Percentiles rank a stretch among this genome's conserved stretches.
Evolutionary conservation across 768 basidiomycete genomes (phyloP).

Genomic region (Zangia roseola): DNA sequence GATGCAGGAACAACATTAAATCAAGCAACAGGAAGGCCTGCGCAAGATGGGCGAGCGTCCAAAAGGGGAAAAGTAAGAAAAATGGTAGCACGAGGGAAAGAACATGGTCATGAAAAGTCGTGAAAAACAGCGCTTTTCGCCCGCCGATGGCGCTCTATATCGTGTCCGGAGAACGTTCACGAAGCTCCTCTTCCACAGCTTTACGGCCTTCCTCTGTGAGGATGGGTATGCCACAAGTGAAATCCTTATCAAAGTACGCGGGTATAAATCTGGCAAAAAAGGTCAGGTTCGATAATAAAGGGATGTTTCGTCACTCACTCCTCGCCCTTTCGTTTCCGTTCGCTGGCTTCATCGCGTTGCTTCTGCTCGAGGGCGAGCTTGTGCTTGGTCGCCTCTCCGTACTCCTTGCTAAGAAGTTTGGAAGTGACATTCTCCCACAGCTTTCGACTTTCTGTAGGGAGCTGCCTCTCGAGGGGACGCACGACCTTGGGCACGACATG

Average conservation of each 20-base stretch:
- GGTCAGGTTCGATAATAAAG: not conserved
- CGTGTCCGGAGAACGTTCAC: constrained; percentile 15
- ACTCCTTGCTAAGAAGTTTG: constrained; percentile 79
- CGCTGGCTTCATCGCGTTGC: constrained; percentile 87
- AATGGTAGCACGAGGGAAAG: not conserved
- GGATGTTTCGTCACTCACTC: constrained; percentile 53
- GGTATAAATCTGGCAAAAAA: constrained; percentile 59
- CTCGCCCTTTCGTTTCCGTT: constrained; percentile 76
- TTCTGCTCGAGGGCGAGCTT: constrained; percentile 92
- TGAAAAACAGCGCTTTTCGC: not conserved
- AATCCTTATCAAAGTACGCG: constrained; percentile 69
- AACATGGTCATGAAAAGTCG: constrained; percentile 10
- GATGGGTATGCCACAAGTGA: constrained; percentile 60
- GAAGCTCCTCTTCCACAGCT: constrained; percentile 74
- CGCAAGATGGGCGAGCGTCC: not conserved
- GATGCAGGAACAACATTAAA: constrained; percentile 14
- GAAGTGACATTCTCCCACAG: constrained; percentile 86
- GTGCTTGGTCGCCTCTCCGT: constrained; percentile 84
- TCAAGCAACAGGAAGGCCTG: constrained; percentile 1
- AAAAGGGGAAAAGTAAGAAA: not conserved
- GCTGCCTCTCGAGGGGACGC: constrained; percentile 77
- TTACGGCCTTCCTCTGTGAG: constrained; percentile 68
- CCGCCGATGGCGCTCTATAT: constrained; percentile 10
- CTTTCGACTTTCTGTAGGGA: constrained; percentile 76
- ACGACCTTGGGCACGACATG: constrained; percentile 79